Base-by-base conservation (phyloP, 1,139 yeast genomes). In the Pichia sp. region DNA sequence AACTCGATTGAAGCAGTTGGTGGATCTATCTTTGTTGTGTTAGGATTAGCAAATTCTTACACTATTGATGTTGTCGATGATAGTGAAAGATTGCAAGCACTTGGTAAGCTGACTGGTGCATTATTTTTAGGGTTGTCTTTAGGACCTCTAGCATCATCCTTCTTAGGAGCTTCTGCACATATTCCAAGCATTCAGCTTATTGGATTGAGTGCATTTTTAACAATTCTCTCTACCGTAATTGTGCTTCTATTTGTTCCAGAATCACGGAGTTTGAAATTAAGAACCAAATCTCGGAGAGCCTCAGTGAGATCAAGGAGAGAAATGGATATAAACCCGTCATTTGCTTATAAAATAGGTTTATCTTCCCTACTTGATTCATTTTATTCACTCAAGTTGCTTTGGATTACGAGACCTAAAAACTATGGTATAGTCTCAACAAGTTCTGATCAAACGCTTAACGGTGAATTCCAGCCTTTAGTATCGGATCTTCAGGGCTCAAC, bases 41-140 rank as follows among this genome's bases (percentile, higher is more conserved):
- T 75, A 39, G 69, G 80, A n/a, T 55, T 81, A 24, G 61, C 71
- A 14, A 73, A 73, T 49, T 71, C 84, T 37, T 83, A 81, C 52
- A 67, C 81, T 23, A 67, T 83, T 4, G 93, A 84, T 59, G 73
- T 79, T 36, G 77, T 74, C 12, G 77, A 73, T 14, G 70, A 80
- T 1, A 64, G 63, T 26, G 64, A 70, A 39, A 61, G 91, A 44
- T 72, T 76, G 15, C 70, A 72, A 39, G 63, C 71, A 2, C 63
- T 83, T 47, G 85, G 88, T 0, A 58, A 72, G 28, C 61, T 73
- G 24, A 67, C 71, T 42, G 85, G 88, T 0, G 62, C 74, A 20
- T 54, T 81, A 44, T 80, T 72, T 52, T 64, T 70, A 5, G 89
- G 89, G 0, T 56, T 78, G 47, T 79, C 82, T 1, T 22, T 72